These are phyloP conservation scores for Silene noctiflora DNA, from an alignment of 179 eudicot species.

Conservation along the genomic window DNA sequence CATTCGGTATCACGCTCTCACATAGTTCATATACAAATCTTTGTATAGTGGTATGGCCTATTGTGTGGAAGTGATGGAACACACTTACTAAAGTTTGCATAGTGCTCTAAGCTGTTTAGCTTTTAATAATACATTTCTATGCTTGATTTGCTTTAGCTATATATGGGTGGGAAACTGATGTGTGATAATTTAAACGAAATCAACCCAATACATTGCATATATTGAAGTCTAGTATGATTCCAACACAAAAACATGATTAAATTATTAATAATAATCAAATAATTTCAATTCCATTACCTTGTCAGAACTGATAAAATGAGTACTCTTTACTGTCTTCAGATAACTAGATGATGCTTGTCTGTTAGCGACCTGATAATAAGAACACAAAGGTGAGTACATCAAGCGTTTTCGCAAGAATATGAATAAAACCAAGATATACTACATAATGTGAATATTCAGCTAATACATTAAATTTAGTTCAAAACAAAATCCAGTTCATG, in stretches of 20 bases:
- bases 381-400: slow-evolving; percentile 10
- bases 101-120: not conserved
- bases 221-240: slow-evolving; percentile 8
- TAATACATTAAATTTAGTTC: not conserved
- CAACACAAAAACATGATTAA: not conserved
- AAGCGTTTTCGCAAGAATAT: not conserved
- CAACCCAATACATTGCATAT: not conserved
- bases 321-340: slow-evolving; percentile 62
- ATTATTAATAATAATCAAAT: not conserved
- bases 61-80: no score
- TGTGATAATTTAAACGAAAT: not conserved
- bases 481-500: not conserved
- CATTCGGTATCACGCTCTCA: not conserved
- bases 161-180: not conserved
- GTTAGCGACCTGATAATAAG: slow-evolving; percentile 57
- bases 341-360: slow-evolving; percentile 64
- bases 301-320: slow-evolving; percentile 78
- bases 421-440: no score
- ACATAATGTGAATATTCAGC: no score
- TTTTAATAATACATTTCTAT: no score
- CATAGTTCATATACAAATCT: not conserved
- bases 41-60: no score
- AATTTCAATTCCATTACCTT: slow-evolving; percentile 48
- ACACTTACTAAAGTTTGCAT: not conserved
- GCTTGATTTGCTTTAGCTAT: not conserved